Evolutionary conservation across 176 grass and related monocot genomes (phyloP).

Genomic region (Carex scoparia): DNA sequence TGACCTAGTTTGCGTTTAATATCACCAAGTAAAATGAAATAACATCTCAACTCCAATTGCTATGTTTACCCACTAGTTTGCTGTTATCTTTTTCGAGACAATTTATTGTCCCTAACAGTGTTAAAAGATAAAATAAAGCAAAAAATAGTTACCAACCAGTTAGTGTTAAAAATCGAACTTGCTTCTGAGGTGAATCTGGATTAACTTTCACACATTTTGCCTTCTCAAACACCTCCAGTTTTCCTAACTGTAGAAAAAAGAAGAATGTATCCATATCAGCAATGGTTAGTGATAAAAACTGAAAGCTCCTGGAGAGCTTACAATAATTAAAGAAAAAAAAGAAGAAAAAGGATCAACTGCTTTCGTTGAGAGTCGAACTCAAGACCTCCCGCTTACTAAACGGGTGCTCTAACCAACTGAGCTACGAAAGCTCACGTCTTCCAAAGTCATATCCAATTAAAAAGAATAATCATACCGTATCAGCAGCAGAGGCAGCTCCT

Average conservation of each 20-base stretch:
- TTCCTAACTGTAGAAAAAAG: constrained; percentile 40
- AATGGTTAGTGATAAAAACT: background rate
- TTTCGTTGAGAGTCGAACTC: constrained; percentile 89
- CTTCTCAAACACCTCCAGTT: constrained; percentile 52
- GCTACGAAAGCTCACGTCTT: constrained; percentile 43
- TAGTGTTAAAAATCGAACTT: constrained; percentile 78
- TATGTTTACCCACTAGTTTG: background rate
- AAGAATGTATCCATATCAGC: background rate
- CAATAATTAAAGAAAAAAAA: background rate
- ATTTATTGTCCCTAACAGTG: background rate
- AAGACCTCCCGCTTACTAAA: constrained; percentile 96
- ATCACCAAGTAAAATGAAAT: background rate
- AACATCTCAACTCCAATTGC: background rate
- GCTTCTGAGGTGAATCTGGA: constrained; percentile 85
- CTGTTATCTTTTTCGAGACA: background rate
- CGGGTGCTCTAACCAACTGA: constrained; percentile 92
- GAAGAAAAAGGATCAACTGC: background rate
- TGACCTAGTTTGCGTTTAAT: background rate
- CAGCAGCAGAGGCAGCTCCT: constrained; percentile 51
- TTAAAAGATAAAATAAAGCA: background rate
- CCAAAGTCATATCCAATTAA: too few species aligned
- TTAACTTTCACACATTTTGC: constrained; percentile 81
- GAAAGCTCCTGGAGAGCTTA: background rate
- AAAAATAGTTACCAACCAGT: constrained; percentile 41
- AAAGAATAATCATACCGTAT: constrained; percentile 26